Conservation (phyloP, 192 early-diverging fungal species). For the Anaeromyces robustus region DNA sequence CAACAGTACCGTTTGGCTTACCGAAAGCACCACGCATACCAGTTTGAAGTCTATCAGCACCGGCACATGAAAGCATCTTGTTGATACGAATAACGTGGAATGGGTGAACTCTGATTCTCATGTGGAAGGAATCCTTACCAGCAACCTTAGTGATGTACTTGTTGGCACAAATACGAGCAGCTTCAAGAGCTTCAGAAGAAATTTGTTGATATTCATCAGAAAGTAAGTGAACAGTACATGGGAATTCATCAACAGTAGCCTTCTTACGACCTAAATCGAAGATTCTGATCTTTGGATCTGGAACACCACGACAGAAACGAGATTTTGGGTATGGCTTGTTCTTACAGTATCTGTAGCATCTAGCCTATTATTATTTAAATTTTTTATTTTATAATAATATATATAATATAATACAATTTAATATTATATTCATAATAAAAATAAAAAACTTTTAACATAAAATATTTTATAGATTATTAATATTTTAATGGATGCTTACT, state of each 20-base stretch:
- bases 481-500: neutral
- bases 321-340: neutral
- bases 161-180: constrained; percentile 93
- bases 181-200: constrained; percentile 97
- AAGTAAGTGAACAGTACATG: constrained; percentile 84
- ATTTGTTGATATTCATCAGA: constrained; percentile 97
- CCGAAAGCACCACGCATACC: constrained; percentile 99
- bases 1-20: constrained; percentile 87
- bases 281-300: constrained; percentile 94
- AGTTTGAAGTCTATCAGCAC: constrained; percentile 96
- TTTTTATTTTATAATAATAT: no score
- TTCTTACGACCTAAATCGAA: constrained; percentile 96
- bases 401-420: no score
- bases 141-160: constrained; percentile 95
- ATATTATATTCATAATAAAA: no score
- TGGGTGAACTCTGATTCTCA: constrained; percentile 95
- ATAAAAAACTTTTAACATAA: no score
- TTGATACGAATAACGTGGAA: constrained; percentile 99
- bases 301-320: neutral
- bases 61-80: constrained; percentile 99
- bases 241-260: constrained; percentile 95
- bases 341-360: neutral
- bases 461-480: neutral
- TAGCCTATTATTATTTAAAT: neutral
- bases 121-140: constrained; percentile 98